These are phyloP conservation scores for Fraxinus velutina DNA, from an alignment of 305 asterid genomes.

Conservation along the genomic window DNA sequence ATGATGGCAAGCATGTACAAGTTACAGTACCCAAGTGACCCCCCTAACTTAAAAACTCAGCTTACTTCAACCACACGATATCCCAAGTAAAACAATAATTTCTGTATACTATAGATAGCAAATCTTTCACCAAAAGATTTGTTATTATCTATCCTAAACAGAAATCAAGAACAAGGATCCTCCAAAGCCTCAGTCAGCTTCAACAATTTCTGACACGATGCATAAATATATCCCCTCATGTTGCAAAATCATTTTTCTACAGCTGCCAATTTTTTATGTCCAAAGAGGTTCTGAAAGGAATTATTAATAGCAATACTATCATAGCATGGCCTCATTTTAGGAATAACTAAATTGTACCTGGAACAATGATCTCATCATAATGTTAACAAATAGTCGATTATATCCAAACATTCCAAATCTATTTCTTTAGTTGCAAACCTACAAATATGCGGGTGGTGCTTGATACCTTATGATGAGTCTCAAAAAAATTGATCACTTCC, in stretches of 20 bases:
- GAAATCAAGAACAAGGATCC: background rate
- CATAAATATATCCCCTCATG: background rate
- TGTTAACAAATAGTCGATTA: background rate
- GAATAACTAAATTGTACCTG: background rate
- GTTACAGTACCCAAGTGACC: background rate
- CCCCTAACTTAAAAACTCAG: background rate
- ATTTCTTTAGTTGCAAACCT: conserved; percentile 1
- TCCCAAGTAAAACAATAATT: background rate
- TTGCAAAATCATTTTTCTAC: background rate
- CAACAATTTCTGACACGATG: background rate
- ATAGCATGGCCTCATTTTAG: background rate
- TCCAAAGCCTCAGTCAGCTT: background rate
- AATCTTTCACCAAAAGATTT: background rate
- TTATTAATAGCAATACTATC: background rate
- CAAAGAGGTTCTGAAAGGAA: background rate
- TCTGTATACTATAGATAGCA: background rate
- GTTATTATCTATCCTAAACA: background rate
- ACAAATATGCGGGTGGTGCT: background rate
- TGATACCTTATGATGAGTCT: conserved; percentile 88
- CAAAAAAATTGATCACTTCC: conserved; percentile 93
- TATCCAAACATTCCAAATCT: background rate
- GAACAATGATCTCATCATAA: background rate
- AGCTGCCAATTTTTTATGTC: background rate
- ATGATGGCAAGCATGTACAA: background rate
- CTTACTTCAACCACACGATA: background rate